Evolutionary conservation across 164 flowering plant species (phyloP), one percentile per base, ranked within the genome.

Genomic region (Sedum album): DNA sequence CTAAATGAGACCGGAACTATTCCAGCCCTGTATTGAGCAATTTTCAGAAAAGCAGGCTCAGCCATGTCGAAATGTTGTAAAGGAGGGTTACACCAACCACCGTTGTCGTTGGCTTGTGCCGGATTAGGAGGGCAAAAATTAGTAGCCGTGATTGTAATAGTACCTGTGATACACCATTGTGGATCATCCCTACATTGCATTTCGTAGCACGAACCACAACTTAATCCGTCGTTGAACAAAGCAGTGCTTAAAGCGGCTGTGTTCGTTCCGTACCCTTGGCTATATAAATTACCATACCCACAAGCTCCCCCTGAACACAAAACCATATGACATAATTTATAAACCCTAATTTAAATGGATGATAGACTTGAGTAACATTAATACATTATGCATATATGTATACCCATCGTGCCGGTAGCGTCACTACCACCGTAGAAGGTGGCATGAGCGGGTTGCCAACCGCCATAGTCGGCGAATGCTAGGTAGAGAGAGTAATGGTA

Each of bases 351-450:
- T 0, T 4, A 44, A 44, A 2, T 14, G 15, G 1, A 44, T 0
- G 48, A 44, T 44, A 14, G 15, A 44, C 20, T 13, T 35, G 17
- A 14, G 4, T 44, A 44, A 44, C 15, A 14, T 44, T 15, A n/a
- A 1, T 15, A 44, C 4, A 4, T 35, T 35, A 44, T n/a, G n/a
- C n/a, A n/a, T n/a, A n/a, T n/a, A 13, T 6, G 8, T 18, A 11
- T 68, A 81, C 84, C 87, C 87, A 83, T 83, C 30, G 87, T 83
- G 79, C 87, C 87, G 15, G 87, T 80, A 0, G 87, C 87, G 46
- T 83, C 87, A 61, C 82, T 83, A 0, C 87, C 87, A 17, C 87
- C 87, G 62, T 83, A 83, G 65, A 83, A 83, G 5, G 87, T 83
- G 72, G 85, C 87, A 67, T 83, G 87, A 13, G 73, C 87, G 13